A percentile compares a stretch with the other conserved stretches of the same genome.
Evolutionary conservation across 179 eudicot genomes (phyloP).

Genomic region (Beta corolliflora): DNA sequence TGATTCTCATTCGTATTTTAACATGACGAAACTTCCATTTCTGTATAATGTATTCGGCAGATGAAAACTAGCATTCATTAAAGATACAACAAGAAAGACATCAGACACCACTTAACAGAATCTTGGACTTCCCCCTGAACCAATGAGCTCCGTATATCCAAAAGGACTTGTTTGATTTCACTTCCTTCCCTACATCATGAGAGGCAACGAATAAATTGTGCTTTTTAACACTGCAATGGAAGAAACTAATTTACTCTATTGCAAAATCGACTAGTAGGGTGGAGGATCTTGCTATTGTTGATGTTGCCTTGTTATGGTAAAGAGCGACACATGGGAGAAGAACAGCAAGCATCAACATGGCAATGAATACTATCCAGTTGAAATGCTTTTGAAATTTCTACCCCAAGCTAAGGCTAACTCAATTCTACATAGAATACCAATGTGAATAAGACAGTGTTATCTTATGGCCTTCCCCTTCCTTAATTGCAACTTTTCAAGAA

Average conservation of each 20-base stretch:
- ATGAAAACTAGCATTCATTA: neutral
- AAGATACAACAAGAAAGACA: neutral
- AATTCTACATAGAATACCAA: neutral
- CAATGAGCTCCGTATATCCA: no score
- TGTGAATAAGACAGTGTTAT: neutral
- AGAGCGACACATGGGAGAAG: neutral
- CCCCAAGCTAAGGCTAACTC: neutral
- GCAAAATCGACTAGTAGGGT: neutral
- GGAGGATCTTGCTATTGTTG: neutral
- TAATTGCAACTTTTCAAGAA: neutral
- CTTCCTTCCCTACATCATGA: no score
- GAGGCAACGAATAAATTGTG: no score
- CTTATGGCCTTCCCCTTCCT: neutral
- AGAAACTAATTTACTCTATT: no score
- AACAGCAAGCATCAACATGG: neutral
- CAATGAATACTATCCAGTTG: neutral
- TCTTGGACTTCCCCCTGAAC: neutral
- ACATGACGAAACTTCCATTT: neutral
- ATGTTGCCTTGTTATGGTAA: neutral
- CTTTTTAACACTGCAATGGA: no score
- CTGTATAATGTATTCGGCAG: neutral
- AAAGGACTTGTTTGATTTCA: no score
- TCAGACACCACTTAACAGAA: neutral
- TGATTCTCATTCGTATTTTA: neutral
- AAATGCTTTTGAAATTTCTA: neutral